Evolutionary conservation across 192 early-diverging fungal species (phyloP), one percentile per base, ranked within the genome.

Genomic region (Umbelopsis ramanniana): DNA sequence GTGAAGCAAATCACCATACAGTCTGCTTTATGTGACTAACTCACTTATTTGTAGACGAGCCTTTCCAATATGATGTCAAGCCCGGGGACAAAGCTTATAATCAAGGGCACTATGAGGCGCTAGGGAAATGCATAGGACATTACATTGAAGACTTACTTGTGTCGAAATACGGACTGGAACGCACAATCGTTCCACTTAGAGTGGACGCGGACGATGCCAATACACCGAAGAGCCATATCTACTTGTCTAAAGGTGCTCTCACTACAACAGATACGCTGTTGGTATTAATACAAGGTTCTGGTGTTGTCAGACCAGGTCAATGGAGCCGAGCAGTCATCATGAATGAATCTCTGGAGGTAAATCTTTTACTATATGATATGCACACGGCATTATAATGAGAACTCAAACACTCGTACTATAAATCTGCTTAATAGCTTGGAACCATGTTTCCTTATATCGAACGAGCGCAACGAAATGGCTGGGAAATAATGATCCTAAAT

Each of bases 291-390:
- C 76, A 78, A 66, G 76, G 76, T 52, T 63, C 67, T 53, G 76
- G 76, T 19, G 73, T 46, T 12, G 73, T 78, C 10, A 73, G 76
- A 5, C 72, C 76, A 19, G 76, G 76, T n/a, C 76, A 78, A 66
- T 78, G 76, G 76, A 67, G 73, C 22, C 67, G 76, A 14, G 21
- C 66, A 46, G 76, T 78, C 33, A 74, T 78, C 23, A 78, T 78
- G 24, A 78, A 78, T 22, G 76, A 78, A 33, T 74, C 68, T 12
- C 67, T 78, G 4, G 68, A 78, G 76, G 76, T 78, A 57, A 37
- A 40, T 47, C 4, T 21, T 15, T 6, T 3, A 26, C 8, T 47
- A 7, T 17, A 7, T 23, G 3, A 12, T 37, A 21, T 15, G 29
- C 26, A 47, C 8, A 43, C 40, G 2, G 11, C 9, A 50, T 15